Evolutionary conservation across 2,329 filamentous ascomycete species (phyloP), one percentile per base, ranked within the genome.

Genomic region (Ophiostoma populinum): DNA sequence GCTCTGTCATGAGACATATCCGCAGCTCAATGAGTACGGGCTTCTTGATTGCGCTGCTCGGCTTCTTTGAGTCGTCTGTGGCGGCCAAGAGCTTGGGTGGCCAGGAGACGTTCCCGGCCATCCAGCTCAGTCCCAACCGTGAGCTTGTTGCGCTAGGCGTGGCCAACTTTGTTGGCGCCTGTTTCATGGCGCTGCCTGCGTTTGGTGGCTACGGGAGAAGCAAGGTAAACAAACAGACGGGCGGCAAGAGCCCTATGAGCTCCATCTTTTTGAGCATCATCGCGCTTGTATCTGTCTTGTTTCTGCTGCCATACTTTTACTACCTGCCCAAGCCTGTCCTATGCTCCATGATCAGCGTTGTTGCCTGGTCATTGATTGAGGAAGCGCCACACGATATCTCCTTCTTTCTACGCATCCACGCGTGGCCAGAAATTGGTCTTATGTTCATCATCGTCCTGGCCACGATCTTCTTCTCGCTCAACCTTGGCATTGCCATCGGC

Each of bases 61-160:
- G 90, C n/a, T 98, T 98, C 56, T 98, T 98, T 48, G 90, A 98
- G 55, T 93, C 83, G 3, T 93, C 85, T 0, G 85, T 98, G 10
- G 90, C 90, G 1, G 90, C 90, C 24, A 95, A 95, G 57, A 87
- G 81, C 42, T 60, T 98, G 3, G 80, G 79, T 6, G 70, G 70
- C 27, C 62, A 62, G 34, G 70, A 77, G 42, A 71, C 71, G 8
- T 76, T 94, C 21, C 70, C 80, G 40, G 79, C 75, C 21, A 82
- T 94, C 51, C 71, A 79, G 35, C 63, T 94, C 27, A 93, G 85
- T 50, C 72, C 90, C 2, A 98, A 98, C 51, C 69, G 90, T 32
- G 90, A 98, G 53, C 73, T 98, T 44, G 81, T 95, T 34, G 87
- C 90, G 0, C 63, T 98, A 1, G 90, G 90, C 1, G 68, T 82